phyloP scores from a whole-genome alignment of 2,329 filamentous ascomycete species.

The Nemania sp. region DNA sequence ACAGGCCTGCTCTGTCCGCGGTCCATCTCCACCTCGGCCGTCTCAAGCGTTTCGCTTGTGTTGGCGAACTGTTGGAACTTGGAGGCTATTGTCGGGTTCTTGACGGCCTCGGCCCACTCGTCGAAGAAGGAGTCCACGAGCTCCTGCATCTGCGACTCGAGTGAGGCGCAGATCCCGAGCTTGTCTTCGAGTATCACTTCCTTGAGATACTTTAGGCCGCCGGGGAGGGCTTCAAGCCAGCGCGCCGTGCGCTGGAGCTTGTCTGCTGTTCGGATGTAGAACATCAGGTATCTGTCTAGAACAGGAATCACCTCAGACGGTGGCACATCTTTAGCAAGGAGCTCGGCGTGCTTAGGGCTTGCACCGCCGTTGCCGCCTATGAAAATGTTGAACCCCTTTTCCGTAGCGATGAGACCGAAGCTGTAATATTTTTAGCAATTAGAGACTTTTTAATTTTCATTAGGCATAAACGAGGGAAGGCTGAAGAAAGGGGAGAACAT shows the following conservation, averaged over 20 bases:
- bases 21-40: conserved; percentile 77
- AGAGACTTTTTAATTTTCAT: background rate
- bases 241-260: conserved; percentile 88
- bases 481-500: conserved; percentile 49
- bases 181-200: conserved; percentile 88
- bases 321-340: conserved; percentile 87
- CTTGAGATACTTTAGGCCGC: conserved; percentile 84
- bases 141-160: conserved; percentile 89
- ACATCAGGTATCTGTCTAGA: conserved; percentile 88
- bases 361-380: conserved; percentile 91
- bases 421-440: conserved; percentile 54
- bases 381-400: conserved; percentile 94
- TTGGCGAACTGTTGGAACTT: conserved; percentile 88
- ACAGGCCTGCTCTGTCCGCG: conserved; percentile 79
- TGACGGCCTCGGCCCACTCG: conserved; percentile 89
- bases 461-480: background rate
- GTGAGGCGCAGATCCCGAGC: conserved; percentile 83
- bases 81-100: conserved; percentile 72
- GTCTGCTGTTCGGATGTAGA: conserved; percentile 94
- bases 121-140: conserved; percentile 88
- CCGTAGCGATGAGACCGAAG: conserved; percentile 90
- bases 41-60: conserved; percentile 76
- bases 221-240: conserved; percentile 87
- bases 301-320: conserved; percentile 85
- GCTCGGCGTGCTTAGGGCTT: conserved; percentile 82